Conservation (phyloP, 139 green algal genomes). For the Closterium sp. region DNA sequence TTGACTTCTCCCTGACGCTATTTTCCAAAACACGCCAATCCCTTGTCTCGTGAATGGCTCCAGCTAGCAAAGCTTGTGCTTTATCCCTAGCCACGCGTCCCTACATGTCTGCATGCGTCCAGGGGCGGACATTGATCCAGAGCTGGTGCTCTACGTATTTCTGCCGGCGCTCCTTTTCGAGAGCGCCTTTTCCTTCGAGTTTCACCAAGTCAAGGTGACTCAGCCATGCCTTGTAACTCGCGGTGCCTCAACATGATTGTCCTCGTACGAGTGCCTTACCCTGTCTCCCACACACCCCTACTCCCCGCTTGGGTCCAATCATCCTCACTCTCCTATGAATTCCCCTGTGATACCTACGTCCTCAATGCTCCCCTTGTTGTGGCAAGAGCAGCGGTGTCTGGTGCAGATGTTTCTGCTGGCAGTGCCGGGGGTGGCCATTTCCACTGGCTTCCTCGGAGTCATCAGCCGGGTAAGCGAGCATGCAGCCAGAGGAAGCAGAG, state of each 20-base stretch:
- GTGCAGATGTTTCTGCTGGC: slow-evolving; percentile 39
- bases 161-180: slow-evolving; percentile 44
- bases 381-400: slow-evolving; percentile 5
- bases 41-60: no score
- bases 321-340: background rate
- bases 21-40: background rate
- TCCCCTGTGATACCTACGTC: background rate
- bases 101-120: background rate
- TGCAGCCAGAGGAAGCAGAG: background rate
- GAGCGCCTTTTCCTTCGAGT: slow-evolving; percentile 39
- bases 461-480: slow-evolving; percentile 12
- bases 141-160: slow-evolving; percentile 41
- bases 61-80: no score
- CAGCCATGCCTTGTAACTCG: background rate
- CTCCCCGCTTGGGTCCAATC: no score
- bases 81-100: no score
- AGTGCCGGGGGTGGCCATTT: slow-evolving; percentile 25
- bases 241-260: background rate
- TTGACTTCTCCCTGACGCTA: background rate
- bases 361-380: background rate
- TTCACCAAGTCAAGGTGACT: slow-evolving; percentile 38
- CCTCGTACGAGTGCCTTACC: no score
- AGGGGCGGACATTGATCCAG: slow-evolving; percentile 38
- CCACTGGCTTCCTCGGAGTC: slow-evolving; percentile 17
- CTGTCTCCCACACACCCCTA: no score